Evolutionary conservation across 2,329 filamentous ascomycete species (phyloP), one percentile per base, ranked within the genome.

Genomic region (Hypoxylon sp.): DNA sequence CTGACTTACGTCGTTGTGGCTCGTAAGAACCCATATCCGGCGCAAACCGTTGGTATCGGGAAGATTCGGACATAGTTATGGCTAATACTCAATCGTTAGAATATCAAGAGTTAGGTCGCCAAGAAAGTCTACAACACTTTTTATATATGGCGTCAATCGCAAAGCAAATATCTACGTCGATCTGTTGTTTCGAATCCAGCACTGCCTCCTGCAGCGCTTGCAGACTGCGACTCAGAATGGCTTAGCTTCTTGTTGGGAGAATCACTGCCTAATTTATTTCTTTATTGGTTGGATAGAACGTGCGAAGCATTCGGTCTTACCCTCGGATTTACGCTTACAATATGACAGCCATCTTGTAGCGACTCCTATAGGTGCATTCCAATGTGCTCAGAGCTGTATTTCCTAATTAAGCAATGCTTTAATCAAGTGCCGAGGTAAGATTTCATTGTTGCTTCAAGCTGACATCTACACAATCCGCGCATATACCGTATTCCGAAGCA

Each of bases 21-120:
- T 59, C 53, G 60, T 59, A 59, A 50, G 28, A 28, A 7, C 55
- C 43, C 53, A 56, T 56, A 34, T 56, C 53, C 25, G 53, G 53
- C 25, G 53, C 25, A 25, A 46, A 56, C 17, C 41, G 25, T 46
- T 56, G 53, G 32, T 23, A 56, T 34, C 32, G 53, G 25, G 53
- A 56, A 11, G 25, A 56, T 46, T 56, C 32, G 21, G 53, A 56
- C 53, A 56, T 56, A 30, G 38, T 46, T 46, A 13, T 19, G 53
- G 25, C 41, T 9, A 34, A 46, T 21, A 11, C 25, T 30, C 23
- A n/a, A 30, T n/a, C 10, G 32, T 2, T 34, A 34, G 41, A 46
- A 23, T 46, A 7, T 21, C 1, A 46, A 43, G 21, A 46, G 10
- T 2, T 34, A 41, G 17, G n/a, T 17, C 41, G 53, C 53, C 38